These are phyloP conservation scores for Diplodia scrobiculata DNA, from an alignment of 2,329 filamentous ascomycete genomes.

Conservation along the genomic window DNA sequence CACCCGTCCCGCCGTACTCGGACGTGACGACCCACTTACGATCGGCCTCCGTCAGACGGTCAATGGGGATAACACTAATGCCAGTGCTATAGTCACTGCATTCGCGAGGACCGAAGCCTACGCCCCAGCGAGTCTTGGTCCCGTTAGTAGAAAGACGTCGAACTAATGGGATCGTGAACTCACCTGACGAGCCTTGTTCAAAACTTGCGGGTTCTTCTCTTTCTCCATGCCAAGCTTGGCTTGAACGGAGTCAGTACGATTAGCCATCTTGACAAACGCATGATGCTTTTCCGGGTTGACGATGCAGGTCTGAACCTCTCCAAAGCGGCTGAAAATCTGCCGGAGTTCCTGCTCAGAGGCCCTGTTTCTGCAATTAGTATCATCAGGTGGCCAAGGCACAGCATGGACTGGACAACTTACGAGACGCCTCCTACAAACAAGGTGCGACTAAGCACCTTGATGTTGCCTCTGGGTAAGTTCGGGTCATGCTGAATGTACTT, in stretches of 20 bases:
- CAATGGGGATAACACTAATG: slow-evolving; percentile 89
- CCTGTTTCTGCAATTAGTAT: slow-evolving; percentile 33
- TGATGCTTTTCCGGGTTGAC: slow-evolving; percentile 98
- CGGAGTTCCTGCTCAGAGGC: slow-evolving; percentile 78
- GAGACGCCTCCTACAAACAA: slow-evolving; percentile 96
- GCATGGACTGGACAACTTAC: slow-evolving; percentile 56
- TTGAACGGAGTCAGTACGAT: slow-evolving; percentile 75
- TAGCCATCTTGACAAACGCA: slow-evolving; percentile 98
- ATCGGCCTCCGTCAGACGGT: slow-evolving; percentile 91
- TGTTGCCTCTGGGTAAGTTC: slow-evolving; percentile 70
- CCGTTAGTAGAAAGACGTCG: slow-evolving; percentile 4
- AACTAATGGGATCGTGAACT: slow-evolving; percentile 22
- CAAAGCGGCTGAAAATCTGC: slow-evolving; percentile 76
- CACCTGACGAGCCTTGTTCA: slow-evolving; percentile 60
- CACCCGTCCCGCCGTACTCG: slow-evolving; percentile 89
- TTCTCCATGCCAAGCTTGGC: slow-evolving; percentile 89
- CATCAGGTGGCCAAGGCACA: not conserved
- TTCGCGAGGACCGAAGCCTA: slow-evolving; percentile 93
- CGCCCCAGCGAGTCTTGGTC: slow-evolving; percentile 85
- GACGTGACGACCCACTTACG: slow-evolving; percentile 96
- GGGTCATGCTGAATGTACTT: slow-evolving; percentile 83
- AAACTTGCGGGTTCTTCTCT: slow-evolving; percentile 69
- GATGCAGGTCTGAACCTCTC: slow-evolving; percentile 93
- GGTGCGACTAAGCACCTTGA: slow-evolving; percentile 92
- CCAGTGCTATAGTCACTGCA: slow-evolving; percentile 95